Evolutionary conservation across 192 early-diverging fungal species (phyloP), one percentile per base, ranked within the genome.

Genomic region (Haplosporangium gracile): DNA sequence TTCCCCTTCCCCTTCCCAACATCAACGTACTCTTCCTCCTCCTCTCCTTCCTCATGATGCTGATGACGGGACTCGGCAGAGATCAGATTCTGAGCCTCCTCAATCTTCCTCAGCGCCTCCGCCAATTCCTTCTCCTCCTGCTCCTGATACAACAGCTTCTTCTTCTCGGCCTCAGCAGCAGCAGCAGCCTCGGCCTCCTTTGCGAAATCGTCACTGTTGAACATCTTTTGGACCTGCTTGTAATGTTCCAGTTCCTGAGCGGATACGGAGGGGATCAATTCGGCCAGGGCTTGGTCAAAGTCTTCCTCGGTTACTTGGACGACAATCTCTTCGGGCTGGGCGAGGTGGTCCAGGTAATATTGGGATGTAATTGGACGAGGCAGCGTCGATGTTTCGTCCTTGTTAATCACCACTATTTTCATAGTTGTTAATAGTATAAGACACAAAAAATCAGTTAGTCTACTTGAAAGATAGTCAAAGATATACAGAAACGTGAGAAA

Each of bases 301-400:
- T 99, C 98, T 9, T 91, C 87, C 65, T 92, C 89, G 0, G 90
- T 93, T 0, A 99, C 97, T 36, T 95, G 93, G 0, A 98, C 97
- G n/a, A 93, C 78, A 70, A 92, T 95, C 43, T 97, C 93, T 15
- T 92, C 93, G 0, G 91, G 89, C 8, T 89, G 85, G 1, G 94
- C 95, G 43, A 97, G 85, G 75, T 97, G 93, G 55, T 98, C 97
- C 81, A 99, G 87, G 89, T 95, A 99, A 84, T 99, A 99, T 75
- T 94, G 95, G 7, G 96, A 94, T 32, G 95, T 96, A 76, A 98
- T 94, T 0, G 95, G 94, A 9, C 85, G 72, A 7, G 95, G 94
- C 42, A 91, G 74, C 24, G 80, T 88, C 7, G 70, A 72, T 34
- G 76, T 82, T 29, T 83, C 80, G 72, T 89, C 90, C 74, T 72